Evolutionary conservation across 306 rosid genomes (phyloP).

Genomic region (barrel medic (Medicago truncatula)): DNA sequence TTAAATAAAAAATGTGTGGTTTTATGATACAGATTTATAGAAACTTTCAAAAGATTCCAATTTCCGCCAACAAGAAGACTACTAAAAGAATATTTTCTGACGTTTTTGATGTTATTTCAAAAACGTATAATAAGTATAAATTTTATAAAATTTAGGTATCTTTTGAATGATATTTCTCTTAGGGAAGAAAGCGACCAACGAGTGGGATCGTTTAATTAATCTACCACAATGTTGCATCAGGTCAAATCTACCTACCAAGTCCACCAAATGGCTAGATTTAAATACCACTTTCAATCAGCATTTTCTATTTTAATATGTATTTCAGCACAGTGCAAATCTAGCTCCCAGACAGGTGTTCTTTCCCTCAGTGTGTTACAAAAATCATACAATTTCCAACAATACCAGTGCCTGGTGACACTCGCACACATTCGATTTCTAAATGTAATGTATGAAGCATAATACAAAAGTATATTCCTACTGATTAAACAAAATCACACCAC

Average conservation of each 20-base stretch:
- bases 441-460: conserved; percentile 14
- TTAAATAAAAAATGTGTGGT: neutral
- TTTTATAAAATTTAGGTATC: neutral
- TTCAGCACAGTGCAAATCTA: conserved; percentile 16
- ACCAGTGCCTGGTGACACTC: neutral
- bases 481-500: conserved; percentile 23
- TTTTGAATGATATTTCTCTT: neutral
- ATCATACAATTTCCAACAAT: conserved; percentile 4
- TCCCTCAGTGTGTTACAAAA: neutral
- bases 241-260: conserved; percentile 7
- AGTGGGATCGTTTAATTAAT: neutral
- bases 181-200: neutral
- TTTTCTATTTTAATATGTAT: conserved; percentile 21
- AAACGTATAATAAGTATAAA: neutral
- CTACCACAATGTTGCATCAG: neutral
- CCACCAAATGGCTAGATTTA: conserved; percentile 1
- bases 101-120: neutral
- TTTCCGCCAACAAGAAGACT: neutral
- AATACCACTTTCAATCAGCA: neutral
- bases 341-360: conserved; percentile 26
- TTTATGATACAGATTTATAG: neutral
- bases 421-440: conserved; percentile 1
- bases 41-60: no score
- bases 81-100: neutral
- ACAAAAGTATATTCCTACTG: neutral